A percentile compares a stretch with the other conserved stretches of the same genome.
These are phyloP conservation scores for Calonectria montana DNA, from an alignment of 2,329 filamentous ascomycete species.

Conservation along the genomic window DNA sequence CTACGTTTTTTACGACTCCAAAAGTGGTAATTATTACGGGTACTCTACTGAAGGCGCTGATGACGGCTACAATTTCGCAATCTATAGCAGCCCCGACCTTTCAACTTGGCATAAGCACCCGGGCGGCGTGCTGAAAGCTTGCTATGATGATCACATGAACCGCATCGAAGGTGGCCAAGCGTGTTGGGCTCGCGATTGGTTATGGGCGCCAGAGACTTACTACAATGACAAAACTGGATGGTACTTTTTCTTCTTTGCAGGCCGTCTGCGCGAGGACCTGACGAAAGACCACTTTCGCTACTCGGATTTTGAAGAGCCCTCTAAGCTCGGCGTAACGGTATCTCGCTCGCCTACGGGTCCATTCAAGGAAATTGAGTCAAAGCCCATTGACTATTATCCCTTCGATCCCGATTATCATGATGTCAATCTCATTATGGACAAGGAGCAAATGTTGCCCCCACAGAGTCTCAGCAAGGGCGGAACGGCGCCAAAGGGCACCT, in stretches of 20 bases:
- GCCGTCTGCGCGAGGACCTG: conserved; percentile 46
- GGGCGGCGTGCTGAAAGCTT: conserved; percentile 48
- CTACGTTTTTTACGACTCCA: conserved; percentile 46
- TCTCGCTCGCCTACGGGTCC: conserved; percentile 49
- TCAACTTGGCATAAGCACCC: conserved; percentile 49
- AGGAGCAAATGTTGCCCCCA: conserved; percentile 48
- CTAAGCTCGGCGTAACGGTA: conserved; percentile 50
- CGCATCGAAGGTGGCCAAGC: conserved; percentile 46
- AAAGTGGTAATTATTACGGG: conserved; percentile 46
- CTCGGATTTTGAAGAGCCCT: conserved; percentile 49
- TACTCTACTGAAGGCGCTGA: conserved; percentile 52
- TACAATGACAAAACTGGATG: conserved; percentile 50
- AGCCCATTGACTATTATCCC: conserved; percentile 49
- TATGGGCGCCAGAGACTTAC: conserved; percentile 51
- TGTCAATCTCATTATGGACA: conserved; percentile 52
- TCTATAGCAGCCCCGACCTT: conserved; percentile 51
- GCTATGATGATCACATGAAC: conserved; percentile 45
- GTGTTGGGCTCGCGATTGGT: conserved; percentile 51
- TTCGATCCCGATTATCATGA: conserved; percentile 51
- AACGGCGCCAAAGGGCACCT: conserved; percentile 48
- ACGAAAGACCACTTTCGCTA: conserved; percentile 49
- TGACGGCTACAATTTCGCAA: conserved; percentile 45
- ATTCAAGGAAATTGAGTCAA: conserved; percentile 46
- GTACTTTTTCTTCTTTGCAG: conserved; percentile 53
- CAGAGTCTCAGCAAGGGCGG: conserved; percentile 40